phyloP scores from a whole-genome alignment of 2,329 filamentous ascomycete genomes.

The Myriosclerotinia scirpicola region DNA sequence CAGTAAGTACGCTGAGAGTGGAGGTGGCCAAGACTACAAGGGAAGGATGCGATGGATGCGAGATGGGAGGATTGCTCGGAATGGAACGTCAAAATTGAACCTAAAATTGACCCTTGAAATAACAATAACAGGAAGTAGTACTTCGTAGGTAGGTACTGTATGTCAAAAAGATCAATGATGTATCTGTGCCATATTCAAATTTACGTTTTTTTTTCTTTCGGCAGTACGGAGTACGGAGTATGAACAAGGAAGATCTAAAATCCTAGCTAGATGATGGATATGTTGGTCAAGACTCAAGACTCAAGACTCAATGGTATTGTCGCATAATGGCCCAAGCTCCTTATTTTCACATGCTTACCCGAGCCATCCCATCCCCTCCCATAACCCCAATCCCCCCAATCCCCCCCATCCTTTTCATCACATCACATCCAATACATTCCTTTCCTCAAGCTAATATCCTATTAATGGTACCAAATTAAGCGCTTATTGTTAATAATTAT shows the following conservation, averaged over 20 bases:
- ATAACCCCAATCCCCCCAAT: constrained; percentile 17
- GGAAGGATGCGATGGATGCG: constrained; percentile 12
- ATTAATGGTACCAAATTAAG: constrained; percentile 21
- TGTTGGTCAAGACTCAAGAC: too few relatives aligned
- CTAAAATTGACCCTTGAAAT: constrained; percentile 6
- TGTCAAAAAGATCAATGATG: constrained; percentile 14
- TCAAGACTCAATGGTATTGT: too few relatives aligned
- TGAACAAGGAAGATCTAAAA: not conserved
- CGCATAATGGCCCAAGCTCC: constrained; percentile 16
- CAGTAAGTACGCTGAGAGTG: not conserved
- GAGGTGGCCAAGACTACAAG: constrained; percentile 6
- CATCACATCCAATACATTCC: constrained; percentile 16
- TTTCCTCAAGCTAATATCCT: constrained; percentile 15
- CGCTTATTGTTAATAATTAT: constrained; percentile 23
- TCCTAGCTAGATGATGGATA: not conserved
- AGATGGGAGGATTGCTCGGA: constrained; percentile 14
- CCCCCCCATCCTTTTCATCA: not conserved
- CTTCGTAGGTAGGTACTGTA: too few relatives aligned
- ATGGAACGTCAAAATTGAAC: not conserved
- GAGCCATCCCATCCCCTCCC: not conserved
- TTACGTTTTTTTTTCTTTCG: not conserved
- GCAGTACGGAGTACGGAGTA: not conserved
- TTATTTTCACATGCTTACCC: not conserved
- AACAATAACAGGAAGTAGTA: constrained; percentile 8
- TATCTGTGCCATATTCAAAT: not conserved